Evolutionary conservation across 495 filamentous ascomycete genomes (phyloP).

Genomic region (Evernia prunastri): DNA sequence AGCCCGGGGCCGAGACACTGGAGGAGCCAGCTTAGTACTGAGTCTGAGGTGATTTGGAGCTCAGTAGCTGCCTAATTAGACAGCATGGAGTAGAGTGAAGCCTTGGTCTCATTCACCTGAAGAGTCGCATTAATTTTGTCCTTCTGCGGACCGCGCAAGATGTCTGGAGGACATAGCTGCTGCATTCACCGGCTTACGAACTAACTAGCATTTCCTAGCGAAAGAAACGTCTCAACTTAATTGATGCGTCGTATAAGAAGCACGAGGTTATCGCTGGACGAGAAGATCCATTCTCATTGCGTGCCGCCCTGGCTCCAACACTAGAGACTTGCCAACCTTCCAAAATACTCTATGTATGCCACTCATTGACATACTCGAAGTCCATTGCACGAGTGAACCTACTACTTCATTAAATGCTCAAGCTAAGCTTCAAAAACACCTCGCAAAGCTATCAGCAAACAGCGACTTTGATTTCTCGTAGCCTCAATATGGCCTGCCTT

Average conservation of each 20-base stretch:
- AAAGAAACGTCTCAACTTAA: background rate
- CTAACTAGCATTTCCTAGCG: background rate
- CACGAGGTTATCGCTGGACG: constrained; percentile 9
- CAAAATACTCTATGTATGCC: background rate
- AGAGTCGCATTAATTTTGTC: background rate
- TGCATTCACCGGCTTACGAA: background rate
- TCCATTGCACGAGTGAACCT: background rate
- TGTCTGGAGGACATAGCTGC: background rate
- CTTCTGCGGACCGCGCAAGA: background rate
- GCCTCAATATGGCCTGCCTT: background rate
- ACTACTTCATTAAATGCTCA: background rate
- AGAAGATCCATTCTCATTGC: background rate
- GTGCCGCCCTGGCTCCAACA: background rate
- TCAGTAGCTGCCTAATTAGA: background rate
- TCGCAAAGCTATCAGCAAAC: background rate
- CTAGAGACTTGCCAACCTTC: background rate
- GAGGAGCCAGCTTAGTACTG: constrained; percentile 27
- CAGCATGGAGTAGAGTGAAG: background rate
- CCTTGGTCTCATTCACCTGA: background rate
- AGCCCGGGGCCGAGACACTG: constrained; percentile 16
- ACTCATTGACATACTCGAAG: background rate
- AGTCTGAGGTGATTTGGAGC: background rate
- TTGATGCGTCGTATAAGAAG: background rate
- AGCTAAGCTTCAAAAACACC: background rate
- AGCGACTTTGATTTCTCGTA: background rate